These are phyloP conservation scores for Ophiostoma triangulosporum DNA, from an alignment of 2,329 filamentous ascomycete genomes.

Conservation along the genomic window DNA sequence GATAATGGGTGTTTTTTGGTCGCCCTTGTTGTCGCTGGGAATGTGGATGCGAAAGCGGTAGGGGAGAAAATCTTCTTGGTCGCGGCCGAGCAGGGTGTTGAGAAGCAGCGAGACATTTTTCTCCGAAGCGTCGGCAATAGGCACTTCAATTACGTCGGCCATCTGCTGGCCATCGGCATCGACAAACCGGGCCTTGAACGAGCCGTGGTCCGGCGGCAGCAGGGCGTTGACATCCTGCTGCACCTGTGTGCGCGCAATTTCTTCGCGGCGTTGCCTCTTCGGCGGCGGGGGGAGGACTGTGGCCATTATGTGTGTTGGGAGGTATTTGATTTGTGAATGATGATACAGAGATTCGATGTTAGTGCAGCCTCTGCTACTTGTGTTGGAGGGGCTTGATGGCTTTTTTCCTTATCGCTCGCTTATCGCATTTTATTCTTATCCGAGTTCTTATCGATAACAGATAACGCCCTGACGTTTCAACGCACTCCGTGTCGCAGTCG, in stretches of 20 bases:
- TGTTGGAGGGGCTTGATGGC: background rate
- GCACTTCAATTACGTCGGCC: slow-evolving; percentile 57
- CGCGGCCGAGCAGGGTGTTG: slow-evolving; percentile 64
- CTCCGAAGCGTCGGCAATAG: slow-evolving; percentile 71
- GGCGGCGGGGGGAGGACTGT: slow-evolving; percentile 24
- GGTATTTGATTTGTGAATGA: no score
- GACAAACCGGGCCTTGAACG: slow-evolving; percentile 74
- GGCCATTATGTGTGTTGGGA: slow-evolving; percentile 18
- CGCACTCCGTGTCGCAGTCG: no score
- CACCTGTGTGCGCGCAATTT: slow-evolving; percentile 53
- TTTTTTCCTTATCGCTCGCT: slow-evolving; percentile 10
- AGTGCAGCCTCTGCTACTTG: background rate
- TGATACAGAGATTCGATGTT: background rate
- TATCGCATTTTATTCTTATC: slow-evolving; percentile 8
- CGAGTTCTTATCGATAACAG: background rate
- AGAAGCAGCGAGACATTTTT: slow-evolving; percentile 80
- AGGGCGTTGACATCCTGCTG: slow-evolving; percentile 64
- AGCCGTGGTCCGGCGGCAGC: slow-evolving; percentile 56
- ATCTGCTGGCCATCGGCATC: slow-evolving; percentile 64
- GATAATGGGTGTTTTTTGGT: slow-evolving; percentile 22
- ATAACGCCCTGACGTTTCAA: no score
- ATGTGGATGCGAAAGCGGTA: slow-evolving; percentile 49
- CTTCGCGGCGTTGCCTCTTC: slow-evolving; percentile 72
- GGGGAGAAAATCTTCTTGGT: slow-evolving; percentile 45
- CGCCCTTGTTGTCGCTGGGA: slow-evolving; percentile 26